A percentile compares a stretch with the other conserved stretches of the same genome.
Evolutionary conservation across 352 stramenopile species (phyloP).

Genomic region (Globisporangium camurandrum): DNA sequence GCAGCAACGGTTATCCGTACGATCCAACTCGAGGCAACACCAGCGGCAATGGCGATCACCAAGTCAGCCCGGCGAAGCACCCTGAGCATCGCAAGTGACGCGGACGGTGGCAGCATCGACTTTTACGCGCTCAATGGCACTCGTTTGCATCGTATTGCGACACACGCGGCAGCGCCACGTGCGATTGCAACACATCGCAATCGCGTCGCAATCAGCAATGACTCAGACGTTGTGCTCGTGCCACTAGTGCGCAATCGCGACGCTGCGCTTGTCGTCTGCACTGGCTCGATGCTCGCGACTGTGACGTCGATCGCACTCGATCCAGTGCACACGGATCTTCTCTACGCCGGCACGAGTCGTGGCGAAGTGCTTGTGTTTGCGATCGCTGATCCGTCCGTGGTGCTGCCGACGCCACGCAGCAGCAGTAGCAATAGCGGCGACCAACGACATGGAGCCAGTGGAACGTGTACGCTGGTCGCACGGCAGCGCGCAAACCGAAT

Average conservation of each 20-base stretch:
- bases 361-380: constrained; percentile 40
- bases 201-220: constrained; percentile 34
- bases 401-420: background rate
- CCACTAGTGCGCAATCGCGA: constrained; percentile 22
- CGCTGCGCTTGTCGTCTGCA: constrained; percentile 22
- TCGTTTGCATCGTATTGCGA: constrained; percentile 25
- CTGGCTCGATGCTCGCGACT: constrained; percentile 25
- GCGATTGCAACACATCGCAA: constrained; percentile 29
- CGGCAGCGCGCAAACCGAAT: background rate
- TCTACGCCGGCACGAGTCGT: constrained; percentile 36
- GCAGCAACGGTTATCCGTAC: background rate
- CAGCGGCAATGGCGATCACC: constrained; percentile 9
- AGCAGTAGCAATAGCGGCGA: background rate
- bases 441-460: background rate
- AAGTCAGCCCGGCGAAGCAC: constrained; percentile 17
- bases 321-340: constrained; percentile 19
- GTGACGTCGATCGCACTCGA: constrained; percentile 46
- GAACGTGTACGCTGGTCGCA: background rate
- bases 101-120: constrained; percentile 4
- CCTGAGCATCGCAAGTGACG: constrained; percentile 10
- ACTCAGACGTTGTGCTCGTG: constrained; percentile 19
- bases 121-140: constrained; percentile 45
- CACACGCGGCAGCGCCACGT: constrained; percentile 8
- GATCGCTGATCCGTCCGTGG: constrained; percentile 8
- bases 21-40: constrained; percentile 10